Conservation (phyloP, 139 green algal species). For the Micromonas commoda region DNA sequence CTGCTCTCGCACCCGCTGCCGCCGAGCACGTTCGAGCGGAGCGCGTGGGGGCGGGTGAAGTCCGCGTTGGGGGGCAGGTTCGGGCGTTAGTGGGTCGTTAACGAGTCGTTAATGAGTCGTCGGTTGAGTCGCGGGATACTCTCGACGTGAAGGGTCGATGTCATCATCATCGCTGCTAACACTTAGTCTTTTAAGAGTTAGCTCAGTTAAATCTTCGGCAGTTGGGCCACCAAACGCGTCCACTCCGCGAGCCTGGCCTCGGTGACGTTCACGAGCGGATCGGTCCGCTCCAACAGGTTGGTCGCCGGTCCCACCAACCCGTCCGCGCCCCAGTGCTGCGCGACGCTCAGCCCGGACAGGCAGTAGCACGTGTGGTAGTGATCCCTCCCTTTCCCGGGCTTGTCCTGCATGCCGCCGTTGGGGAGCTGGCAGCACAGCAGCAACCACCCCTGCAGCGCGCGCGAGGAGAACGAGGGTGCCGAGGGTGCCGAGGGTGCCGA, state of each 20-base stretch:
- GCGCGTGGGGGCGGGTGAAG: neutral
- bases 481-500: neutral
- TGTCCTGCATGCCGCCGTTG: constrained; percentile 85
- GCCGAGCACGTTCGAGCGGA: neutral
- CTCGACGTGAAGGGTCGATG: no score
- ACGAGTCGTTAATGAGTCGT: neutral
- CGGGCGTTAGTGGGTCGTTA: no score
- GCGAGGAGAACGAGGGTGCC: neutral
- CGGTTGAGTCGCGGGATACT: no score
- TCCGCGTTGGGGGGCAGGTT: neutral
- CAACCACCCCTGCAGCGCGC: constrained; percentile 70
- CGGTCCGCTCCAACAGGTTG: neutral
- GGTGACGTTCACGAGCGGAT: constrained; percentile 12
- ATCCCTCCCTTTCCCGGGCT: constrained; percentile 85
- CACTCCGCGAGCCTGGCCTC: neutral
- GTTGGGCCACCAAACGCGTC: neutral
- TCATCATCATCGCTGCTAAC: neutral
- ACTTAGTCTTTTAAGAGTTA: neutral
- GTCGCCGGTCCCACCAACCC: neutral
- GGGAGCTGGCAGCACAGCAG: constrained; percentile 57
- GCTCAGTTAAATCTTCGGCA: neutral
- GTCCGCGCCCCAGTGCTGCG: constrained; percentile 57
- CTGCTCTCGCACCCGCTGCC: neutral
- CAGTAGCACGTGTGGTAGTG: constrained; percentile 99
- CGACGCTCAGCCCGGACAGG: constrained; percentile 73